Evolutionary conservation across 192 early-diverging fungal species (phyloP), one percentile per base, ranked within the genome.

Genomic region (Oehlia diaphana): DNA sequence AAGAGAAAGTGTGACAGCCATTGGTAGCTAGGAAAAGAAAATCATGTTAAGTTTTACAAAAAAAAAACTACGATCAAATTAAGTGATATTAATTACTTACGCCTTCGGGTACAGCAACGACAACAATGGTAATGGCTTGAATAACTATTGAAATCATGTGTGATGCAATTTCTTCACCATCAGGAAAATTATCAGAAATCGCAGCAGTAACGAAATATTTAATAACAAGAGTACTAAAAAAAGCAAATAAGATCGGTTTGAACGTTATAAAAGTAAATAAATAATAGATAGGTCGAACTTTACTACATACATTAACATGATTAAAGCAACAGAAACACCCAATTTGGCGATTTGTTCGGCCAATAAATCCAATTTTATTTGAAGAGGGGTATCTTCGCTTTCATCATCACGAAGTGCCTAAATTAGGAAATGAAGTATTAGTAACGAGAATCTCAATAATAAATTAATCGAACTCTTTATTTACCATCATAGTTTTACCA

Each of bases 311-410:
- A 97, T 79, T 63, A 99, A 86, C 90, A 99, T 94, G 53, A 92
- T 77, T n/a, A 94, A 76, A 13, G 96, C 93, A 77, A 91, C 92
- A 74, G 88, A 90, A 82, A 94, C 89, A 63, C 96, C 97, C 82
- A 96, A 91, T 85, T 96, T 97, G 79, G 95, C 96, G 82, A 99
- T 99, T 82, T 93, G 88, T 83, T 99, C 95, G 12, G 96, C 96
- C 31, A 99, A 87, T 49, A 87, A 83, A 47, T 94, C 92, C n/a
- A 99, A 91, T 86, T 98, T 98, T 71, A 86, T 76, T 88, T 99
- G 97, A 63, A 99, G 90, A 28, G 97, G 97, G 42, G 97, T 99
- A 73, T 90, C 93, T 74, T 95, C 92, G 31, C 83, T 82, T 77
- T 90, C 84, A 6, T 89, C 85, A 42, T 88, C 86, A 74, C 92